Percentiles rank a stretch among this genome's conserved stretches.
These are phyloP conservation scores for Coprinopsis cinerea DNA, from an alignment of 768 basidiomycete species.

Conservation along the genomic window DNA sequence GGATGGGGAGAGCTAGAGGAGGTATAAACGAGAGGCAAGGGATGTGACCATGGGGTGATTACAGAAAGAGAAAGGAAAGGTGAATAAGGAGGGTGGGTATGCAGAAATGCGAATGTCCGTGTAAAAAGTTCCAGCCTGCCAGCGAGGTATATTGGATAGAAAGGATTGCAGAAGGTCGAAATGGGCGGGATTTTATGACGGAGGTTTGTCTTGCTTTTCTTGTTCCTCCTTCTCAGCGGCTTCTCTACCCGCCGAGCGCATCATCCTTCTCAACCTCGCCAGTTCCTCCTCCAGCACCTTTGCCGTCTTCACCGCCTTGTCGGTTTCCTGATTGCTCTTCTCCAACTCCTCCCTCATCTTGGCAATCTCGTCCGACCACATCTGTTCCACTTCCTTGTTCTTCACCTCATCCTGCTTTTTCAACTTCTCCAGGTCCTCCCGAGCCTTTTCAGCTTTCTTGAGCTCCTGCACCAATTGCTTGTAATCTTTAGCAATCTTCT, in stretches of 20 bases:
- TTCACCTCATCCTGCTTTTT: conserved; percentile 43
- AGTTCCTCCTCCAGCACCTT: conserved; percentile 58
- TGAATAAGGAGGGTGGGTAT: too few species aligned
- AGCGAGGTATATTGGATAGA: neutral
- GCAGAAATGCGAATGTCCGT: neutral
- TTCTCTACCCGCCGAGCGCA: conserved; percentile 25
- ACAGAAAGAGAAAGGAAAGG: too few species aligned
- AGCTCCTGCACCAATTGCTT: conserved; percentile 56
- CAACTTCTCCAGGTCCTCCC: conserved; percentile 40
- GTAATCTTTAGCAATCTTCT: conserved; percentile 68
- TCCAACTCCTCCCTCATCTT: conserved; percentile 49
- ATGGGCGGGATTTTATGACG: conserved; percentile 2
- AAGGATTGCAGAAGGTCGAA: neutral
- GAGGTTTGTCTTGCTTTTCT: neutral
- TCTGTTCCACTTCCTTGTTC: conserved; percentile 53
- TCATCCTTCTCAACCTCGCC: conserved; percentile 63
- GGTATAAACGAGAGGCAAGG: too few species aligned
- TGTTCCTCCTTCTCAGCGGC: conserved; percentile 1
- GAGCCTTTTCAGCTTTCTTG: conserved; percentile 42
- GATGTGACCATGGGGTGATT: too few species aligned
- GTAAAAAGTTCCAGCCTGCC: neutral
- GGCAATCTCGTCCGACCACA: conserved; percentile 53
- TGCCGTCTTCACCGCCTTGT: conserved; percentile 55
- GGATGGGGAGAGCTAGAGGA: neutral
- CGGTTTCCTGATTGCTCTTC: conserved; percentile 47